Base-by-base conservation (phyloP, 345 rosid species). In the Abelmoschus esculentus region DNA sequence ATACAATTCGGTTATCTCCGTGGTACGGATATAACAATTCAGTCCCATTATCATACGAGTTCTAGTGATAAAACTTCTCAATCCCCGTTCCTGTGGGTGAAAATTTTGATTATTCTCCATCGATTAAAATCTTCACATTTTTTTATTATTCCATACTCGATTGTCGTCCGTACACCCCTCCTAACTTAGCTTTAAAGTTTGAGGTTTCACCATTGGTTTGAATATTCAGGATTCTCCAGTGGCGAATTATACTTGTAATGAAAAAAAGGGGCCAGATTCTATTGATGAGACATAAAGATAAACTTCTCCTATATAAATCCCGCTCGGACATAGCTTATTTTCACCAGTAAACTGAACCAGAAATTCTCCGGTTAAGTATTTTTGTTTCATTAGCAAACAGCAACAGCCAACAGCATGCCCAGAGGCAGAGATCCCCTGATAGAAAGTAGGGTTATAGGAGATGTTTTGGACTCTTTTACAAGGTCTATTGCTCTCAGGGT, bases 361-460 rank as follows among this genome's bases (percentile, higher is more conserved):
- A 49, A 49, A 1, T 13, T 47, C 8, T 50, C 19, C 10, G 7
- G 1, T 50, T 7, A 2, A 13, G 26, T 66, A 6, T 52, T 52
- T n/a, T 52, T 52, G 19, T 52, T 52, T n/a, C 28, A 6, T 7
- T 19, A n/a, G 28, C 19, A 17, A 52, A 52, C n/a, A 52, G 56
- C 18, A 50, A n/a, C 14, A 44, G 46, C 11, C 12, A 10, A 11
- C 6, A 19, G 10, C 47, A 88, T 84, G 93, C 69, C 80, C 2
- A 76, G 89, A 74, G 85, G 80, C 4, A 80, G 89, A 76, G 90
- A 89, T 29, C 89, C 89, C 2, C 83, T 89, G 3, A 81, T 75
- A 4, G 87, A 86, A 17, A 91, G 91, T 15, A 67, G 95, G 15
- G 91, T 89, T 4, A 73, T 89, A 17, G 91, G 95, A 17, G 95